Evolutionary conservation across 305 asterid species (phyloP), one percentile per base, ranked within the genome.

Genomic region (Fraxinus xanthoxyloides): DNA sequence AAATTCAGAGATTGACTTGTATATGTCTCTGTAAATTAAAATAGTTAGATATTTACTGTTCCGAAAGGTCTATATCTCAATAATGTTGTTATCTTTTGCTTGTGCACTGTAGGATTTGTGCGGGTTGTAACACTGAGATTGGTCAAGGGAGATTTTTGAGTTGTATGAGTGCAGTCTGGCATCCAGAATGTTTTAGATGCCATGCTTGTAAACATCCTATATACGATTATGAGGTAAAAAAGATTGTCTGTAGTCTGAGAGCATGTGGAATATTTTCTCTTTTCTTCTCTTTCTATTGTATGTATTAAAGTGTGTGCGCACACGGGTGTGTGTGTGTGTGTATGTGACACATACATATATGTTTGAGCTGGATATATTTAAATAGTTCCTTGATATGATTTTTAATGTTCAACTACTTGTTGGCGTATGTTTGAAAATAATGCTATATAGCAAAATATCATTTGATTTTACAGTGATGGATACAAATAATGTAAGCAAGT

Each of bases 101-200:
- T 79, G 83, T 86, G 80, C 38, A 15, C 12, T 72, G 86, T 87
- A 94, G 98, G 94, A 88, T 93, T 65, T 97, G 99, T 88, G 98
- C 95, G 84, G 98, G 98, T 69, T 97, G 99, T 86, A 92, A 90
- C 84, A 80, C 87, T 34, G 98, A 92, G 85, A 93, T 94, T 61
- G 98, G 97, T 46, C 91, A 92, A 77, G 98, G 99, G 86, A 88
- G 97, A 83, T 91, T 90, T 85, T 90, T 97, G 88, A 97, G 92
- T 88, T 97, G 99, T 89, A 94, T 94, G 95, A 92, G 91, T 87
- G 97, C 94, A 80, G 89, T 93, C 46, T 91, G 95, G 95, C 95
- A 91, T 86, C 93, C 95, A 65, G 95, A 91, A 82, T 91, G 95
- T 79, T 93, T 97, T 79, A 91, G 97, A 86, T 97, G 99, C 87